Evolutionary conservation across 768 basidiomycete genomes (phyloP), one percentile per base, ranked within the genome.

Genomic region (Pleurotus djamor): DNA sequence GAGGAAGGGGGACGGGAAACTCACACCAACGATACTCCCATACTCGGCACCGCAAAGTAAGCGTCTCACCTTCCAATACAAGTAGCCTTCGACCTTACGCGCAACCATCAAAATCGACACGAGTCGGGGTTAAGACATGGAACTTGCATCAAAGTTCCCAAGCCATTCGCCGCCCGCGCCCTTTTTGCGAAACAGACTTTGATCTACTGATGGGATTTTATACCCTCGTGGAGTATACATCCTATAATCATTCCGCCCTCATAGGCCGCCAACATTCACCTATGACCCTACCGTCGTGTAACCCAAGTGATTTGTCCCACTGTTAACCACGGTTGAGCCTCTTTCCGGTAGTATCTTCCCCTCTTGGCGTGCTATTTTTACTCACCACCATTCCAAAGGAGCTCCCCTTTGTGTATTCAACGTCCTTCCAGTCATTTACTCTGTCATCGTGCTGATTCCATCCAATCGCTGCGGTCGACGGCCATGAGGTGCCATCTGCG

Each of bases 181-280:
- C 54, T 45, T 56, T 56, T 44, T 32, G 54, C 54, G 54, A 56
- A 56, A 56, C 38, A 56, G 44, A 28, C 54, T 44, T 44, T 56
- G 54, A 56, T 56, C 44, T n/a, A 43, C 33, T 56, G 35, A 33
- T 32, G 10, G 10, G 49, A 32, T 32, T 32, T 17, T 12, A 9
- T 50, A 32, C 34, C 49, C 17, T 50, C 49, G 49, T 50, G 49
- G 49, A 32, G 54, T n/a, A 6, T 2, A n/a, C 8, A 12, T 14
- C 28, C 16, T 35, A 37, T 56, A 56, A 56, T 56, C 36, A 43
- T 56, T 41, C 54, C 54, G 36, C 33, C 54, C 36, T 21, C 54
- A 56, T 56, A 56, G 54, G 54, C 21, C 13, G 33, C 14, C 21
- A 4, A 56, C 45, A 12, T 47, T 17, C 45, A n/a, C 16, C 45